A percentile compares a stretch with the other conserved stretches of the same genome.
Evolutionary conservation across 2,329 filamentous ascomycete genomes (phyloP).

Genomic region (Apiospora arundinis): DNA sequence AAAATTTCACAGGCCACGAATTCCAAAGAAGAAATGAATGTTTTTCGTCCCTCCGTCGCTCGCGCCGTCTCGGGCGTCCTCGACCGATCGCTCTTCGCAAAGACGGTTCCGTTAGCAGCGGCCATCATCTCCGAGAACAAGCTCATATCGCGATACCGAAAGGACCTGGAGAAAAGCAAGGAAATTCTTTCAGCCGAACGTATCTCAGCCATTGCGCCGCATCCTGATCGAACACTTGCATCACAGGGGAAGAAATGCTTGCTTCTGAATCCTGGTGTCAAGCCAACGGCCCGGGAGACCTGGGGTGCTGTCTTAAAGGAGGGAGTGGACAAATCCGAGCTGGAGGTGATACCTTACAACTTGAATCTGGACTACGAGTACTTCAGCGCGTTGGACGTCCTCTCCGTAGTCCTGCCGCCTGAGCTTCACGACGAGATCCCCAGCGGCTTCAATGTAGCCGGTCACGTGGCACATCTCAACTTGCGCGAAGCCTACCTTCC

Average conservation of each 20-base stretch:
- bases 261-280: conserved; percentile 63
- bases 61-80: conserved; percentile 76
- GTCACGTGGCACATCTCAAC: conserved; percentile 93
- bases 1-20: background rate
- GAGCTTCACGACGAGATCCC: conserved; percentile 82
- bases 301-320: conserved; percentile 76
- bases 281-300: conserved; percentile 67
- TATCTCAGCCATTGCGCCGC: conserved; percentile 65
- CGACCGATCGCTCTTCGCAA: conserved; percentile 83
- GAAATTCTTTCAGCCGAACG: conserved; percentile 72
- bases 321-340: conserved; percentile 70
- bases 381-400: conserved; percentile 70
- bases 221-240: conserved; percentile 63
- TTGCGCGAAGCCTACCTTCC: conserved; percentile 82
- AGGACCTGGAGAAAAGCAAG: conserved; percentile 66
- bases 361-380: conserved; percentile 81
- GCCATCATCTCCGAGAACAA: conserved; percentile 78
- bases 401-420: conserved; percentile 80
- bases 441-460: conserved; percentile 84
- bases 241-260: conserved; percentile 66
- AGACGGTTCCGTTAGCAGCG: conserved; percentile 76
- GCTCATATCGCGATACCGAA: conserved; percentile 75
- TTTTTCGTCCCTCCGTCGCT: conserved; percentile 81
- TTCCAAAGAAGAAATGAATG: conserved; percentile 45
- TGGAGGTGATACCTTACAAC: conserved; percentile 77